Base-by-base conservation (phyloP, 306 rosid species). In the Ochetophila trinervis region DNA sequence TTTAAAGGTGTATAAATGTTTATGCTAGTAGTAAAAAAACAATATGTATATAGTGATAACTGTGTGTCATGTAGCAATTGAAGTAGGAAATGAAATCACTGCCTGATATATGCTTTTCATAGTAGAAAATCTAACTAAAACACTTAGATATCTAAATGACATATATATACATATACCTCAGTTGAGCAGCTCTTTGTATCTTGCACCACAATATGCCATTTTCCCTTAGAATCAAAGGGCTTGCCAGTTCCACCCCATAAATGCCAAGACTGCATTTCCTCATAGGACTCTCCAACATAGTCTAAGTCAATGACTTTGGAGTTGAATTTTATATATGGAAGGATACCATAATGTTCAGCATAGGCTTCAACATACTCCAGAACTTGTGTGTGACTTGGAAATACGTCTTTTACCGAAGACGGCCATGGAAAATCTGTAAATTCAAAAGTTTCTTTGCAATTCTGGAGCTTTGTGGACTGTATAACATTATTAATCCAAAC, bases 371-470 rank as follows among this genome's bases (percentile, higher is more conserved):
- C 62, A 62, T 86, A 83, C 15, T 71, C 57, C 50, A 78, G 5
- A 17, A 86, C 75, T 60, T 80, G 71, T 2, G 53, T 35, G 60
- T 27, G 73, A 53, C n/a, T 67, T 4, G 91, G 91, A 71, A 24
- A 13, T 18, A 47, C 44, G 1, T 76, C 70, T 23, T 67, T 24
- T 0, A 83, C 79, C 0, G 74, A 70, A 74, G 86, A 75, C 58
- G 74, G 81, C 91, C 91, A 86, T 14, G 88, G 81, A 65, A 83
- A 80, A 74, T 86, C 88, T 0, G 68, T 45, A 58, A 86, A 83
- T 6, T 61, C 67, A 30, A 36, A 80, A 5, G 19, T 0, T 34
- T 40, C 23, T 62, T 12, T 80, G 20, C 32, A 19, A 56, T 52
- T 80, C 52, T 86, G 86, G 54, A 83, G 88, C 57, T 76, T 80